Percentiles rank a stretch among this genome's conserved stretches.
Evolutionary conservation across 2,329 filamentous ascomycete species (phyloP).

Genomic region (Claviceps humidiphila): DNA sequence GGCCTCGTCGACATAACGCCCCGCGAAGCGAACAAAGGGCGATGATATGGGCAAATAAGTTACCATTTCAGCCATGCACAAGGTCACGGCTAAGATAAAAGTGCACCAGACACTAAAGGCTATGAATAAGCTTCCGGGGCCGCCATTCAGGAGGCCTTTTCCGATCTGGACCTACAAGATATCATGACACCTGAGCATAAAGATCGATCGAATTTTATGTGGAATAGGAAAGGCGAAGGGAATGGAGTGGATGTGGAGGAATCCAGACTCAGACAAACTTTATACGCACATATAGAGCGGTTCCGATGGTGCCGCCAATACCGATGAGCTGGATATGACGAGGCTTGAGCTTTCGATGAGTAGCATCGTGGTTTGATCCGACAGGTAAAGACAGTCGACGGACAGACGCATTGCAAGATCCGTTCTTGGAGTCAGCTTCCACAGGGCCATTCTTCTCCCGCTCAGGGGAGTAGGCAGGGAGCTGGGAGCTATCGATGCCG

Average conservation of each 20-base stretch:
- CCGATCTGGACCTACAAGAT: slow-evolving; percentile 38
- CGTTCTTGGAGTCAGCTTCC: not conserved
- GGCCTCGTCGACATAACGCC: slow-evolving; percentile 61
- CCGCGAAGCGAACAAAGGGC: slow-evolving; percentile 66
- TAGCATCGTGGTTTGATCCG: slow-evolving; percentile 22
- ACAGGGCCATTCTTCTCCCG: slow-evolving; percentile 8
- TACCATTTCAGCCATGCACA: slow-evolving; percentile 62
- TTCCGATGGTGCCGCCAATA: slow-evolving; percentile 53
- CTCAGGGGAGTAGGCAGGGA: slow-evolving; percentile 13
- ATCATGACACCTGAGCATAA: slow-evolving; percentile 6
- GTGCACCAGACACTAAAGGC: slow-evolving; percentile 50
- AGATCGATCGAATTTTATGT: slow-evolving; percentile 4
- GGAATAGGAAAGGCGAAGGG: not conserved
- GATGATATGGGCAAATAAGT: slow-evolving; percentile 65
- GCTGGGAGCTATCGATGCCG: slow-evolving; percentile 9
- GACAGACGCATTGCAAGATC: not conserved
- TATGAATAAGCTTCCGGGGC: slow-evolving; percentile 43
- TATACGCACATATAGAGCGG: slow-evolving; percentile 38
- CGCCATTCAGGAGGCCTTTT: slow-evolving; percentile 42
- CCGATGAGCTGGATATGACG: slow-evolving; percentile 47
- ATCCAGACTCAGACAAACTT: too few relatives aligned
- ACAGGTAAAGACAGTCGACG: slow-evolving; percentile 9
- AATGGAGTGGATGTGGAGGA: not conserved
- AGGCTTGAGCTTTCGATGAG: slow-evolving; percentile 39
- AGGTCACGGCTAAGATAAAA: slow-evolving; percentile 45